Evolutionary conservation across 164 flowering plant genomes (phyloP).

Genomic region (Aristolochia californica): DNA sequence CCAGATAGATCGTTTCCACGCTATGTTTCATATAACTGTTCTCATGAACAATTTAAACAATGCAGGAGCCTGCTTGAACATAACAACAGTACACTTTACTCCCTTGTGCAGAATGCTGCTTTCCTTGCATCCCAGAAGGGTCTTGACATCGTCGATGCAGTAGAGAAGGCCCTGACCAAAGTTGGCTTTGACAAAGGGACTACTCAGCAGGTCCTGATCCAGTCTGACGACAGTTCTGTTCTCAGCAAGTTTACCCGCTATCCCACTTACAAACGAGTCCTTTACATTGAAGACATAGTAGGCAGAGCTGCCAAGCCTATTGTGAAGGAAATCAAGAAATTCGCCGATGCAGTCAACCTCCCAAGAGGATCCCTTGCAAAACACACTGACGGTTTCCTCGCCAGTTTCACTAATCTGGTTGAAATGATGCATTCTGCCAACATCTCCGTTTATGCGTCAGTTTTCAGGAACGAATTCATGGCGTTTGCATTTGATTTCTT

Average conservation of each 20-base stretch:
- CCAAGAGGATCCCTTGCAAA: constrained; percentile 29
- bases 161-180: constrained; percentile 42
- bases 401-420: constrained; percentile 29
- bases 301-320: constrained; percentile 35
- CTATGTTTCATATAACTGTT: too few relatives aligned
- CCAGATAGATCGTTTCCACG: too few relatives aligned
- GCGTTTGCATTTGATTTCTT: constrained; percentile 49
- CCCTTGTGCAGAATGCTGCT: constrained; percentile 59
- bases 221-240: constrained; percentile 75
- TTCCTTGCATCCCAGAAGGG: constrained; percentile 79
- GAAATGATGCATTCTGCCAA: constrained; percentile 50
- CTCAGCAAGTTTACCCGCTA: constrained; percentile 38
- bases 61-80: neutral
- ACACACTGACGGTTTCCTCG: constrained; percentile 16
- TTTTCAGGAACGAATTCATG: constrained; percentile 50
- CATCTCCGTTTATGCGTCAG: constrained; percentile 46
- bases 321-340: constrained; percentile 55
- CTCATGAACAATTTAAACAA: too few relatives aligned
- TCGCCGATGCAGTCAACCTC: constrained; percentile 55
- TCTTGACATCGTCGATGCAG: constrained; percentile 41
- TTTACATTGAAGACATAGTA: constrained; percentile 27
- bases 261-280: constrained; percentile 41
- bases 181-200: constrained; percentile 63
- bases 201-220: constrained; percentile 57
- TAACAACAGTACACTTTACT: neutral